Evolutionary conservation across 2,329 filamentous ascomycete species (phyloP).

Genomic region (Sporothrix luriei): DNA sequence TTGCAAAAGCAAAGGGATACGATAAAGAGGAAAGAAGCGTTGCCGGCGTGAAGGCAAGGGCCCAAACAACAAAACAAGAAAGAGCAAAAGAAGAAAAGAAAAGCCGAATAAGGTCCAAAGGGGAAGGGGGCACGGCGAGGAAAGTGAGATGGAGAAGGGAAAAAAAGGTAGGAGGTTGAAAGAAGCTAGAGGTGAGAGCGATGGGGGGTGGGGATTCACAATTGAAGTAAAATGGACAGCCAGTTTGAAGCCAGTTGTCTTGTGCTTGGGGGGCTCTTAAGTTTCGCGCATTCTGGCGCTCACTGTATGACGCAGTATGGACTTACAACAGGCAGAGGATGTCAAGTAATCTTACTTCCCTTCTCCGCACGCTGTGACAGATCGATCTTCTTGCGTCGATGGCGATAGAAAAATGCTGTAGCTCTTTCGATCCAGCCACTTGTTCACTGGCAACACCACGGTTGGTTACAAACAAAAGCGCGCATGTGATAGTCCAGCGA

Average conservation of each 20-base stretch:
- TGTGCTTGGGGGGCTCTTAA: neutral
- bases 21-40: neutral
- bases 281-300: neutral
- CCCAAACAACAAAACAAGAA: neutral
- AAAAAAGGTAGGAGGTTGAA: conserved; percentile 4
- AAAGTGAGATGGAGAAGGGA: neutral
- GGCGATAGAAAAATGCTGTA: neutral
- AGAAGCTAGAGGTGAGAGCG: neutral
- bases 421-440: neutral
- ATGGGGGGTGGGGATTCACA: conserved; percentile 3
- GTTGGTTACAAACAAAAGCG: neutral
- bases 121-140: neutral
- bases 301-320: neutral
- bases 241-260: neutral
- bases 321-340: too few species aligned
- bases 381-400: neutral
- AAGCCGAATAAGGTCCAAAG: neutral
- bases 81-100: conserved; percentile 5
- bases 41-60: neutral
- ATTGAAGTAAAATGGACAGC: neutral
- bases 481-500: conserved; percentile 4
- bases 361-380: conserved; percentile 16
- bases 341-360: too few species aligned
- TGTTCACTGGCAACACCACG: neutral
- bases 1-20: neutral